These are phyloP conservation scores for Heliamphora pulchella DNA, from an alignment of 179 eudicot species.

Conservation along the genomic window DNA sequence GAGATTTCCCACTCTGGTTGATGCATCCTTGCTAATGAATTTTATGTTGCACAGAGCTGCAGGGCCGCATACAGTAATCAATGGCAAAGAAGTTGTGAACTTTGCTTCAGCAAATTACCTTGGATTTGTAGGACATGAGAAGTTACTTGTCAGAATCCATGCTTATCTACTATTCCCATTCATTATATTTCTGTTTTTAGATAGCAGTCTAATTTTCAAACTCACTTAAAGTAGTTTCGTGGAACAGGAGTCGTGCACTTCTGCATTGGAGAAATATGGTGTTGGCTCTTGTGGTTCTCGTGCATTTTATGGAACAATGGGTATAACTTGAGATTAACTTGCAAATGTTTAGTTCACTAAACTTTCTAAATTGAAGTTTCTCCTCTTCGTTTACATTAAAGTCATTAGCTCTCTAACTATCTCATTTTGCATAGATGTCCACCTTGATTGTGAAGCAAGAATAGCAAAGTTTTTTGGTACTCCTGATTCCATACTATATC, in stretches of 20 bases:
- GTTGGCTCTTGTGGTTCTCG: constrained; percentile 99
- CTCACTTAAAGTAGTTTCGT: constrained; percentile 14
- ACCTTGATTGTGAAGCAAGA: constrained; percentile 93
- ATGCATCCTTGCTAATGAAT: constrained; percentile 10
- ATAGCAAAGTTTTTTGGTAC: constrained; percentile 90
- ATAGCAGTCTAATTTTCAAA: neutral
- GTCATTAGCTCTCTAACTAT: neutral
- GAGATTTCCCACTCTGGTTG: neutral
- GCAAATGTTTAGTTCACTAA: neutral
- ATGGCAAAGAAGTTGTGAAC: constrained; percentile 81
- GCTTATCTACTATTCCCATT: neutral
- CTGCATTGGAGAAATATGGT: constrained; percentile 87
- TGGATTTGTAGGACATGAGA: constrained; percentile 73
- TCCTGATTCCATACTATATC: constrained; percentile 82
- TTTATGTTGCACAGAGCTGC: constrained; percentile 64
- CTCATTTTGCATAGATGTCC: constrained; percentile 57
- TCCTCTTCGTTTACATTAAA: neutral
- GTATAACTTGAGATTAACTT: constrained; percentile 30
- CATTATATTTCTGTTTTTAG: neutral
- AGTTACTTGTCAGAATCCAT: constrained; percentile 54
- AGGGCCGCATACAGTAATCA: constrained; percentile 68
- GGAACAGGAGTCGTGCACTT: constrained; percentile 73
- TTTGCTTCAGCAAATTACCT: constrained; percentile 96
- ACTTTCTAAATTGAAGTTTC: neutral
- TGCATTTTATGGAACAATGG: constrained; percentile 93